phyloP scores from a whole-genome alignment of 495 filamentous ascomycete genomes.

The Aspergillus egyptiacus region DNA sequence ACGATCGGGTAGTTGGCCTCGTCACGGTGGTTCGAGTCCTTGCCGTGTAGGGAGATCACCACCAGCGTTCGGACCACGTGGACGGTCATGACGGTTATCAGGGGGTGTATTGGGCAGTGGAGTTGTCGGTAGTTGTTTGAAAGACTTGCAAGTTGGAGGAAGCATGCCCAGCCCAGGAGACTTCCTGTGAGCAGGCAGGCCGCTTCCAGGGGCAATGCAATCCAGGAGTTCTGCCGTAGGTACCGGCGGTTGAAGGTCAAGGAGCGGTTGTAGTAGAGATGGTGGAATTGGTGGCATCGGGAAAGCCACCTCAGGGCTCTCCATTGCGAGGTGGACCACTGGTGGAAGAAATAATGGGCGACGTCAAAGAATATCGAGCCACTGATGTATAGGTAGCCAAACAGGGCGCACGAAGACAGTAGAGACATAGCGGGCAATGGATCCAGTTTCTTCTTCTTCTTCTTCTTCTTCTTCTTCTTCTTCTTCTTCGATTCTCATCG shows the following conservation, averaged over 20 bases:
- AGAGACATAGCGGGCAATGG: not conserved
- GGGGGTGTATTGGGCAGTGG: not conserved
- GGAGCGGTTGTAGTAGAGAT: constrained; percentile 20
- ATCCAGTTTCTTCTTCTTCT: no score
- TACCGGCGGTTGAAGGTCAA: constrained; percentile 18
- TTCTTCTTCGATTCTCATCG: no score
- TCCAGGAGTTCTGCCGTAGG: constrained; percentile 10
- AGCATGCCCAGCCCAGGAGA: constrained; percentile 7
- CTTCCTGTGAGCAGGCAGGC: constrained; percentile 9
- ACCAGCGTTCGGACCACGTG: constrained; percentile 2
- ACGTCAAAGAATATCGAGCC: constrained; percentile 21
- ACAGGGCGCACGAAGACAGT: not conserved
- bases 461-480: no score
- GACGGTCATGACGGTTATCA: not conserved
- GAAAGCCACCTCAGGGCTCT: constrained; percentile 13
- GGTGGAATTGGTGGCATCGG: constrained; percentile 19
- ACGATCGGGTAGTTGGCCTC: constrained; percentile 12
- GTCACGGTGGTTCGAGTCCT: constrained; percentile 20
- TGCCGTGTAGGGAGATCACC: constrained; percentile 13
- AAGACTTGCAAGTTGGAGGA: not conserved
- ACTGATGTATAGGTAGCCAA: constrained; percentile 9
- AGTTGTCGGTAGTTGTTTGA: not conserved
- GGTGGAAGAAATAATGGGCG: constrained; percentile 16
- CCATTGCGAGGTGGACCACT: constrained; percentile 15
- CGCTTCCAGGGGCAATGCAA: constrained; percentile 18